These are phyloP conservation scores for Melampsora americana DNA, from an alignment of 1,284 basidiomycete species.

Conservation along the genomic window DNA sequence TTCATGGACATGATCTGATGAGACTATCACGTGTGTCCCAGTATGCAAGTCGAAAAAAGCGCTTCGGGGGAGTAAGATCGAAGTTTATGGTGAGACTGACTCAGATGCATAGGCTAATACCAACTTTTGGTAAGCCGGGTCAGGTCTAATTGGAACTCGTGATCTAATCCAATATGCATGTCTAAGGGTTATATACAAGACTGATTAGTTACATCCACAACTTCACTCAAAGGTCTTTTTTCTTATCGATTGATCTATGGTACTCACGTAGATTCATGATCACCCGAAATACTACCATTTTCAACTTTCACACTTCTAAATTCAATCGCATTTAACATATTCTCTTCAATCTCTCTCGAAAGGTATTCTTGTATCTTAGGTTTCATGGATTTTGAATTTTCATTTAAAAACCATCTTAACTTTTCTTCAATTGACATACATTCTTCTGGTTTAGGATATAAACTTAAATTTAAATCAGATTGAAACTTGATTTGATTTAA, in stretches of 20 bases:
- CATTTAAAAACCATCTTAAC: conserved; percentile 20
- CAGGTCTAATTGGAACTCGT: conserved; percentile 27
- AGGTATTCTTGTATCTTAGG: conserved; percentile 29
- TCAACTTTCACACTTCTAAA: conserved; percentile 12
- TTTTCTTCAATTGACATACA: conserved; percentile 20
- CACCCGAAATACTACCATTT: conserved; percentile 1
- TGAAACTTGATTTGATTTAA: conserved; percentile 63
- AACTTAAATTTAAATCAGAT: conserved; percentile 8
- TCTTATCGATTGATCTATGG: no score
- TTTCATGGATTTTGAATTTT: conserved; percentile 6
- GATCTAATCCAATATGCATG: conserved; percentile 32
- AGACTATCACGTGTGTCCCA: no score
- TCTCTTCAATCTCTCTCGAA: conserved; percentile 30
- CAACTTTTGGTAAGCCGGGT: conserved; percentile 39
- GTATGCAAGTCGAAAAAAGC: no score
- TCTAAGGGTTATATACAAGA: background rate
- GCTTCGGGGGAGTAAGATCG: background rate
- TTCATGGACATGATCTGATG: no score
- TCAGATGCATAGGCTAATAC: conserved; percentile 38
- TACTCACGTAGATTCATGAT: conserved; percentile 21
- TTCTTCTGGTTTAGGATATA: conserved; percentile 12
- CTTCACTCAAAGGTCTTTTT: no score
- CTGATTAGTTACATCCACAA: no score
- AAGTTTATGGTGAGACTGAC: conserved; percentile 1
- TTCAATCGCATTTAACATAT: conserved; percentile 35